Evolutionary conservation across 495 filamentous ascomycete species (phyloP), one percentile per base, ranked within the genome.

Genomic region (Eremomyces bilateralis): DNA sequence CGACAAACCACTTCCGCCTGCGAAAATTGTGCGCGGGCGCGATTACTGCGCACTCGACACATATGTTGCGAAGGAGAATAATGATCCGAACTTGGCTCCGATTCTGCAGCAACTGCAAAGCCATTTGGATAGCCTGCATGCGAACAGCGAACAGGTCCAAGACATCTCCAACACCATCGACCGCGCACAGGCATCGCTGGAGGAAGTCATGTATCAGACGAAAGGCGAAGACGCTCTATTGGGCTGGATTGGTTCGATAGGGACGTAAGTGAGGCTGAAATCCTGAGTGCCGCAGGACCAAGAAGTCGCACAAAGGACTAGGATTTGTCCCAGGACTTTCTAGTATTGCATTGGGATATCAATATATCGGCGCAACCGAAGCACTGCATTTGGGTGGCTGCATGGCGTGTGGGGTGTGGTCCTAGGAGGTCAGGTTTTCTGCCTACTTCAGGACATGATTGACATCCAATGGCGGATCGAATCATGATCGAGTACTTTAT

Each of bases 91-190:
- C 22, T 33, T 63, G 1, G 36, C 42, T 17, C 36, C 42, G 3
- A 25, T 60, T 29, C 34, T 53, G n/a, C 39, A 53, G 34, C 62
- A 70, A 41, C 48, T 75, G 8, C 52, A 59, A 31, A 55, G 58
- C 28, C 69, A 72, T 48, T 51, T 73, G 17, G 60, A 63, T 40
- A 69, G 60, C 20, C 62, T 75, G 54, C 58, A 64, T 35, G 59
- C 48, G 31, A 73, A 71, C 40, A 51, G 56, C 2, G 55, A 52
- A n/a, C 61, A 64, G 20, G 52, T 72, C 10, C 36, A 53, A 4
- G 69, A 61, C 2, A 54, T 73, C 29, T 43, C 50, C 10, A 61
- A 66, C 27, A 65, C 65, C 8, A 59, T 73, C 33, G 47, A 50
- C 31, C 47, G 54, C 28, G 61, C 63, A 15, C 59, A 62, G 39